phyloP scores from a whole-genome alignment of 2,329 filamentous ascomycete species.

The Neoascochyta sp. region DNA sequence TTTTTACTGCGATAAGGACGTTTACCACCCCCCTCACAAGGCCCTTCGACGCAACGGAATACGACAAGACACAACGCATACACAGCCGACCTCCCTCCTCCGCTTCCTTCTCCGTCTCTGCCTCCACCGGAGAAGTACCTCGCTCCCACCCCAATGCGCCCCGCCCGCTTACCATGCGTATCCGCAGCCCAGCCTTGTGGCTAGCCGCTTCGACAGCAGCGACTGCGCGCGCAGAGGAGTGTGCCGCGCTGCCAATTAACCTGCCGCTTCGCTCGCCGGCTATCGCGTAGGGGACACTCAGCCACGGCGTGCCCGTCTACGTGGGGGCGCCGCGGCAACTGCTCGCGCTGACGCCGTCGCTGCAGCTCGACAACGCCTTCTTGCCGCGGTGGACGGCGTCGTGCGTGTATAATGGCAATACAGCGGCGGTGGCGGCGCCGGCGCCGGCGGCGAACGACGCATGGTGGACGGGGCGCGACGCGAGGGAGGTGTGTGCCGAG shows the following conservation, averaged over 20 bases:
- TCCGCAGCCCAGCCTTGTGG: no score
- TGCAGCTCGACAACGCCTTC: constrained; percentile 16
- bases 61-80: no score
- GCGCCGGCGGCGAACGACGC: constrained; percentile 1
- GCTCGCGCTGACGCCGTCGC: constrained; percentile 12
- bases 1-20: no score
- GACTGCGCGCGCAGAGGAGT: constrained; percentile 7
- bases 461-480: constrained; percentile 3
- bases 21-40: no score
- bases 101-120: no score
- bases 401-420: no score
- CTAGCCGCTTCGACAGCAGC: no score
- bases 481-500: constrained; percentile 7
- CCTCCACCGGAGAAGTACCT: no score
- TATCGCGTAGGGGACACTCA: constrained; percentile 7
- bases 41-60: no score
- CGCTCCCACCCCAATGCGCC: no score
- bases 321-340: constrained; percentile 14
- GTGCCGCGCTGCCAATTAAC: constrained; percentile 14
- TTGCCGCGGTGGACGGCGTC: constrained; percentile 15
- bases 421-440: constrained; percentile 1
- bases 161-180: no score
- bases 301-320: constrained; percentile 10
- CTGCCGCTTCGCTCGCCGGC: constrained; percentile 10
- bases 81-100: no score